Evolutionary conservation across 176 grass and related monocot genomes (phyloP), one percentile per base, ranked within the genome.

Genomic region (Lolium rigidum): DNA sequence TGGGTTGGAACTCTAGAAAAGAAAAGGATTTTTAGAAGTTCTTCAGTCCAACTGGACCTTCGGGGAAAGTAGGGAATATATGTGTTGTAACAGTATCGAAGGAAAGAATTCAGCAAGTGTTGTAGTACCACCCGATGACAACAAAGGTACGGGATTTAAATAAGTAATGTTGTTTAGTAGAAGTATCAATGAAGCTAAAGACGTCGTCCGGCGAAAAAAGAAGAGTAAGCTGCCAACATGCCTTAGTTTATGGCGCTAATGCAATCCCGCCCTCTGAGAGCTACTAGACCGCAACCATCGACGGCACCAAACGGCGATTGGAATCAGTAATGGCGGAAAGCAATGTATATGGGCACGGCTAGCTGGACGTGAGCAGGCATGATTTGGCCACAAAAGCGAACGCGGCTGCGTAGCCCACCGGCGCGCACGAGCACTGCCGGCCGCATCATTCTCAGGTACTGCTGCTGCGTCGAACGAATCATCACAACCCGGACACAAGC

Each of bases 341-440:
- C 82, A 63, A 35, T 60, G 21, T n/a, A n/a, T 12, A 55, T 18
- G 24, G 46, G 46, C 8, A 47, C 7, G 69, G 41, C 25, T 47
- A 48, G 24, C 16, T 80, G 78, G 57, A 48, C 9, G 14, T 64
- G 77, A 26, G 21, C 24, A 2, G 22, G 25, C 46, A 51, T 37
- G 79, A 68, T 68, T 68, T 68, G 2, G 47, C 10, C 63, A 21
- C 47, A 66, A 66, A 80, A 66, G 37, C n/a, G n/a, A 13, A 61
- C n/a, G 56, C 56, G 55, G 55, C 8, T 2, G 55, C n/a, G 37
- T 44, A 79, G 37, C 6, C 37, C 54, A 78, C 76, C 76, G 52
- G 31, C 76, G 52, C 49, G 52, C 76, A 44, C n/a, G 76, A 79
- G 1, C 76, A 79, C 76, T n/a, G 77, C n/a, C 8, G 38, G 57